These are phyloP conservation scores for Camelina neglecta DNA, from an alignment of 345 rosid species.

Conservation along the genomic window DNA sequence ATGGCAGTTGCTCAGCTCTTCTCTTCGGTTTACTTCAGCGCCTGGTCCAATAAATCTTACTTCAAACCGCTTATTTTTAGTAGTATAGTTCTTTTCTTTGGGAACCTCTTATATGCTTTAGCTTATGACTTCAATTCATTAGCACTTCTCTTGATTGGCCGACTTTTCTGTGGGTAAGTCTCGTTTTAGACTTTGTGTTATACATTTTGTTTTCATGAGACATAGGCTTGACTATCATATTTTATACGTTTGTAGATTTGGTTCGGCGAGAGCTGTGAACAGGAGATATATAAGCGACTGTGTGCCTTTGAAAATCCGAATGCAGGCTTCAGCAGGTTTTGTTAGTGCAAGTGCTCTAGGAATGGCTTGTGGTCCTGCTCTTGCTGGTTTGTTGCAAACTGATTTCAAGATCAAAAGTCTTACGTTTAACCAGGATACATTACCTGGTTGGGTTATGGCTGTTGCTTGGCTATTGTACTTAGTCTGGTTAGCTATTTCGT, in stretches of 20 bases:
- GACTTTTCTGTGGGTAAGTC: conserved; percentile 91
- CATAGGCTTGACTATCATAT: background rate
- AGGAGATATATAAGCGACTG: conserved; percentile 95
- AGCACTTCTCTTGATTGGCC: conserved; percentile 70
- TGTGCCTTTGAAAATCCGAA: conserved; percentile 77
- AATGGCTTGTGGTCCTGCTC: conserved; percentile 99
- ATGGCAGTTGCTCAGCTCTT: conserved; percentile 98
- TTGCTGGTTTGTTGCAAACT: conserved; percentile 88
- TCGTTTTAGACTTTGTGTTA: background rate
- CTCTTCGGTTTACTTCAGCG: conserved; percentile 94
- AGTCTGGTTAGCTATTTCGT: conserved; percentile 75
- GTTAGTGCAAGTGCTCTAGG: conserved; percentile 99
- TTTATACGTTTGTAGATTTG: conserved; percentile 51
- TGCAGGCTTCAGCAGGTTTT: conserved; percentile 98
- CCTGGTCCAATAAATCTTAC: conserved; percentile 95
- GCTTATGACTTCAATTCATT: conserved; percentile 83
- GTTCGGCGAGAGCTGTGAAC: conserved; percentile 98
- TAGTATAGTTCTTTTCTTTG: conserved; percentile 78
- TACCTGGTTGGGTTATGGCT: conserved; percentile 98
- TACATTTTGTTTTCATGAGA: background rate
- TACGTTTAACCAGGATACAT: conserved; percentile 73
- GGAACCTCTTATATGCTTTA: conserved; percentile 79
- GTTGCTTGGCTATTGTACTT: conserved; percentile 86
- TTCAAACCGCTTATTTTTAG: conserved; percentile 90
- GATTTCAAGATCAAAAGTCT: conserved; percentile 73